Percentiles rank a stretch among this genome's conserved stretches.
Evolutionary conservation across 169 alveolate genomes (phyloP).

Genomic region (Miamiensis avidus): DNA sequence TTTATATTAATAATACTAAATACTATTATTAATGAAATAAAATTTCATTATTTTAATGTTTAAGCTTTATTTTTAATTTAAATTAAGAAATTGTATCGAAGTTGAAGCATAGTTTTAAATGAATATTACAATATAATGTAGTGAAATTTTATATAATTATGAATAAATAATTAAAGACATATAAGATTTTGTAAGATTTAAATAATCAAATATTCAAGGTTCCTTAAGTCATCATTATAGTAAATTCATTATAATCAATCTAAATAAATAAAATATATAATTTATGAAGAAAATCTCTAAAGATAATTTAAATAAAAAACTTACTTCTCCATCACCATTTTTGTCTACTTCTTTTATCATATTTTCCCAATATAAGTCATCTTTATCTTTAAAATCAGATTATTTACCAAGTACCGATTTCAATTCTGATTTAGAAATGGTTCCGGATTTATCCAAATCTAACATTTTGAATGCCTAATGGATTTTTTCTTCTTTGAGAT

Average conservation of each 20-base stretch:
- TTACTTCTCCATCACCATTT: constrained; percentile 63
- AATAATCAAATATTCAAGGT: neutral
- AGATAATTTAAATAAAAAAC: neutral
- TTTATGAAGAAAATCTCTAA: neutral
- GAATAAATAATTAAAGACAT: too few species aligned
- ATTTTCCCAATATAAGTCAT: constrained; percentile 38
- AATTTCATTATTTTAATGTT: too few species aligned
- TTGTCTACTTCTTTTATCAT: constrained; percentile 57
- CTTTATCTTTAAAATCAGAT: constrained; percentile 25
- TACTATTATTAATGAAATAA: too few species aligned
- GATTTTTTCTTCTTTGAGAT: constrained; percentile 52
- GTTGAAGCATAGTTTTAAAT: too few species aligned
- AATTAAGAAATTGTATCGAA: too few species aligned
- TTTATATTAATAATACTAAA: too few species aligned
- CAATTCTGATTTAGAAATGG: constrained; percentile 59
- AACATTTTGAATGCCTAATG: constrained; percentile 63
- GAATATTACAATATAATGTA: too few species aligned
- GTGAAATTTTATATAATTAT: too few species aligned
- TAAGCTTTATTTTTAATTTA: too few species aligned
- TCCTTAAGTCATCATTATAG: constrained; percentile 6
- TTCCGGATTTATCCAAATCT: constrained; percentile 72
- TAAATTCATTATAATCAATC: constrained; percentile 33
- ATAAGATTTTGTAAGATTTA: too few species aligned
- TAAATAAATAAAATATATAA: constrained; percentile 34
- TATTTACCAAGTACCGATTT: constrained; percentile 39